These are phyloP conservation scores for Comarum palustre DNA, from an alignment of 306 rosid species.

Conservation along the genomic window DNA sequence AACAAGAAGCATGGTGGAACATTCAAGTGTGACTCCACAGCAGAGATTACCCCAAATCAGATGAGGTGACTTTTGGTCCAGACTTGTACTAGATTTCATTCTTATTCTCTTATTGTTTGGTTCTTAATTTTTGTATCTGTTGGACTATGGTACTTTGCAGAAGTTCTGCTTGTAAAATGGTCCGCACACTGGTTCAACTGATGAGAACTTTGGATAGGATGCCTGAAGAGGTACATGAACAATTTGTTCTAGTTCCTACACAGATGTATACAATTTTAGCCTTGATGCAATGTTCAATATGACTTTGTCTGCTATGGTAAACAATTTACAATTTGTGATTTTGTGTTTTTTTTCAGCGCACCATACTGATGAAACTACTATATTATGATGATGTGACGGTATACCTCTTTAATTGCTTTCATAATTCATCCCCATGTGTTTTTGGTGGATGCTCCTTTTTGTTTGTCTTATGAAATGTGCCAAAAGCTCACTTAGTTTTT, in stretches of 20 bases:
- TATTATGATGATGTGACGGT: conserved; percentile 90
- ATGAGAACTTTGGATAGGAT: conserved; percentile 96
- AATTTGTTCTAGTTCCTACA: conserved; percentile 14
- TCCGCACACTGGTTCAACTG: conserved; percentile 86
- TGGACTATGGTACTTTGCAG: conserved; percentile 36
- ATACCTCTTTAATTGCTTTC: conserved; percentile 29
- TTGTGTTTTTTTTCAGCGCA: conserved; percentile 60
- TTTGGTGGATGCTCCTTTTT: not conserved
- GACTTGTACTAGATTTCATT: conserved; percentile 14
- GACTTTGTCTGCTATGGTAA: not conserved
- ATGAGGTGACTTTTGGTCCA: conserved; percentile 52
- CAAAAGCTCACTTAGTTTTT: conserved; percentile 18
- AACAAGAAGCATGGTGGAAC: conserved; percentile 70
- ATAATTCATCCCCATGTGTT: conserved; percentile 2
- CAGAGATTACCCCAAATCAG: conserved; percentile 89
- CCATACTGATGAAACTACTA: conserved; percentile 86
- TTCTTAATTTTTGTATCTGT: not conserved
- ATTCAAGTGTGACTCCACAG: conserved; percentile 66
- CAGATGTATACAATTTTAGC: conserved; percentile 5
- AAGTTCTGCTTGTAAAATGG: conserved; percentile 99
- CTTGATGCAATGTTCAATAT: not conserved
- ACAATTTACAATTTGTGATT: not conserved
- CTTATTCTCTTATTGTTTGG: conserved; percentile 4
- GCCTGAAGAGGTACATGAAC: conserved; percentile 80
- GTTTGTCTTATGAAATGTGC: not conserved